phyloP scores from a whole-genome alignment of 2,329 filamentous ascomycete genomes.

The Xylariaceae sp. region DNA sequence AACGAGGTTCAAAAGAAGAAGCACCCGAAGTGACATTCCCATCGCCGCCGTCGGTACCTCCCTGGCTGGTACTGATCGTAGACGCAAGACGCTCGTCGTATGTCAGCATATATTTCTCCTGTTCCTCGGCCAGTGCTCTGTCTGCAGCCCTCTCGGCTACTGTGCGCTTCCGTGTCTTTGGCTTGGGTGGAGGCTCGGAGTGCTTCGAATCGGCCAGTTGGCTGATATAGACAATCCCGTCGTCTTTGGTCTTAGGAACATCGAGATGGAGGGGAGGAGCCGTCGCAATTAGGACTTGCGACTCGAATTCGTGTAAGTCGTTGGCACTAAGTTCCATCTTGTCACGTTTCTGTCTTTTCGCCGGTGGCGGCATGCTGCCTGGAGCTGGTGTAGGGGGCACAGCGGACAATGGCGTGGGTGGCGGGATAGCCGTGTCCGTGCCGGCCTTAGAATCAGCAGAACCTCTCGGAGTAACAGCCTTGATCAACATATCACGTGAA shows the following conservation, averaged over 20 bases:
- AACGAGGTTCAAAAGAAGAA: conserved; percentile 75
- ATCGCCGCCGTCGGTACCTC: conserved; percentile 56
- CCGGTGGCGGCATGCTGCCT: conserved; percentile 52
- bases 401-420: conserved; percentile 60
- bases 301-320: conserved; percentile 70
- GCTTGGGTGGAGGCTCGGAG: conserved; percentile 67
- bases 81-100: conserved; percentile 77
- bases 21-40: conserved; percentile 67
- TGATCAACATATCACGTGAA: conserved; percentile 69
- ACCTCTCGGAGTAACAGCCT: conserved; percentile 63
- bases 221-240: conserved; percentile 67
- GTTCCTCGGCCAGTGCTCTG: conserved; percentile 81
- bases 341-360: conserved; percentile 64
- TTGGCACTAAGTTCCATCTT: conserved; percentile 71
- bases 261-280: conserved; percentile 72
- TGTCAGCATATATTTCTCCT: conserved; percentile 88
- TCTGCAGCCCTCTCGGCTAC: conserved; percentile 93
- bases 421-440: conserved; percentile 45
- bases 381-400: conserved; percentile 59
- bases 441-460: conserved; percentile 33
- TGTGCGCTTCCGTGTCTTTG: conserved; percentile 87
- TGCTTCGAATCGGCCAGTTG: conserved; percentile 72
- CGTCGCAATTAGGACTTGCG: conserved; percentile 67
- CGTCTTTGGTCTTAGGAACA: conserved; percentile 62
- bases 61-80: conserved; percentile 51